These are phyloP conservation scores for Juncus effusus DNA, from an alignment of 176 grass and related monocot genomes.

Conservation along the genomic window DNA sequence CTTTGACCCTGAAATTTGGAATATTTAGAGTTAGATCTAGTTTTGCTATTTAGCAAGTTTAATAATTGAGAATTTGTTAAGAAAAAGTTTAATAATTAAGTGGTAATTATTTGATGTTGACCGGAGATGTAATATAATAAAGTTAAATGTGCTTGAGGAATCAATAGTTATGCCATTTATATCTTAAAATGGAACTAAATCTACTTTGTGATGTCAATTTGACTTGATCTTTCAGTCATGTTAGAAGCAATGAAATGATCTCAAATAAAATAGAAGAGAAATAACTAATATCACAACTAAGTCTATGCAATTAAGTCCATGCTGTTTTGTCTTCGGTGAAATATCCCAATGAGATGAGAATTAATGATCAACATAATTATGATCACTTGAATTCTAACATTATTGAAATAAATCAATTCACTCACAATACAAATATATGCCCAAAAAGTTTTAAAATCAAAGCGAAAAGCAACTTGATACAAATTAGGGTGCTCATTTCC, in stretches of 20 bases:
- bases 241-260: background rate
- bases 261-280: background rate
- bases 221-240: background rate
- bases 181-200: background rate
- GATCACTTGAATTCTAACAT: background rate
- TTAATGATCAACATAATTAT: background rate
- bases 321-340: background rate
- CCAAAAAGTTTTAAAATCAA: background rate
- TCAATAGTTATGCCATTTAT: too few species aligned
- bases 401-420: background rate
- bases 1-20: background rate
- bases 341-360: background rate
- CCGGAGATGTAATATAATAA: too few species aligned
- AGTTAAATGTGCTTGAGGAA: too few species aligned
- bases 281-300: background rate
- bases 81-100: too few species aligned
- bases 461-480: background rate
- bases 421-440: background rate
- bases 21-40: background rate
- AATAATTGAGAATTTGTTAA: background rate
- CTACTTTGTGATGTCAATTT: background rate
- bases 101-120: too few species aligned
- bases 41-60: background rate
- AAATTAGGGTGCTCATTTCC: background rate
- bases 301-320: constrained; percentile 7